Conservation (phyloP, 2,329 filamentous ascomycete genomes). For the Apiospora kogelbergensis region DNA sequence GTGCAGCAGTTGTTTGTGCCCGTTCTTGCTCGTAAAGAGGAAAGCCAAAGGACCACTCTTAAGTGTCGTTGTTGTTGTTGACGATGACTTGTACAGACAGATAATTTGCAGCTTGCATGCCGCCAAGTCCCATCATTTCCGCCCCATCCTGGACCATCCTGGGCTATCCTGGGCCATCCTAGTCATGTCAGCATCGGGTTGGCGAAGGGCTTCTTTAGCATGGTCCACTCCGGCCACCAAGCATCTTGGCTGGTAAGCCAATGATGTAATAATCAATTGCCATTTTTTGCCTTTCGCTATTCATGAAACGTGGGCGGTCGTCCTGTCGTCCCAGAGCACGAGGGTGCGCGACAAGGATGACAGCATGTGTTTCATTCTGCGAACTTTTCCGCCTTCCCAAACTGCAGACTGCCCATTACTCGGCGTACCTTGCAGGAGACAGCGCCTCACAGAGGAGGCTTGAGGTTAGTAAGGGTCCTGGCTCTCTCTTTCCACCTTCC, state of each 20-base stretch:
- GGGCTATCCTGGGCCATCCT: background rate
- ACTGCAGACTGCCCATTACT: background rate
- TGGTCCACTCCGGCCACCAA: background rate
- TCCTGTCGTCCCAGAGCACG: background rate
- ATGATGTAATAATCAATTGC: background rate
- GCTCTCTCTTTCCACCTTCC: background rate
- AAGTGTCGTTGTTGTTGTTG: too few relatives aligned
- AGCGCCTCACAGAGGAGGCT: background rate
- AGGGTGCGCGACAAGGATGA: background rate
- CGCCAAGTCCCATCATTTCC: background rate
- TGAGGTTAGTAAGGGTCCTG: too few relatives aligned
- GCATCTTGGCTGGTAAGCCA: background rate
- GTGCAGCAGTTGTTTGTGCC: too few relatives aligned
- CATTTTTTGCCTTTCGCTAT: background rate
- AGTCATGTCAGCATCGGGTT: slow-evolving; percentile 1
- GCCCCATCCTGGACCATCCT: background rate
- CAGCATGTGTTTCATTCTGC: background rate
- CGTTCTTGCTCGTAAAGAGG: background rate
- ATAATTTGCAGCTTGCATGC: background rate
- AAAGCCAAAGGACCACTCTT: background rate
- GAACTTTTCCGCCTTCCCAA: background rate
- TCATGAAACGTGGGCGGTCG: background rate
- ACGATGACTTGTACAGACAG: background rate
- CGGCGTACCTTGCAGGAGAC: background rate
- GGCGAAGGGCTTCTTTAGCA: background rate